Evolutionary conservation across 2,329 filamentous ascomycete genomes (phyloP).

Genomic region (Phyllosticta capitalensis): DNA sequence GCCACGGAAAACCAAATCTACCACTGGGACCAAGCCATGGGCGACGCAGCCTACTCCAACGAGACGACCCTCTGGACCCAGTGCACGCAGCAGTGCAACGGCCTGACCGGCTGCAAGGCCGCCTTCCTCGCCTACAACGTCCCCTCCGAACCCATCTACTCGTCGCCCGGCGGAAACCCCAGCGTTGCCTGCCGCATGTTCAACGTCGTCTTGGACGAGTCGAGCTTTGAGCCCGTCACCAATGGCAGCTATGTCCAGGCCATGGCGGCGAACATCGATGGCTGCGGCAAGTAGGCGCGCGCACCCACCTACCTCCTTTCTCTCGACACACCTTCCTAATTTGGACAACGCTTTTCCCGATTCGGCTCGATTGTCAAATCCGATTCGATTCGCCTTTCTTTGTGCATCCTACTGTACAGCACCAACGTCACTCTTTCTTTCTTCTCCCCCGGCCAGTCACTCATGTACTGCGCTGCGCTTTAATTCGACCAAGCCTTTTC

Average conservation of each 20-base stretch:
- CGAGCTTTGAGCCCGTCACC: not conserved
- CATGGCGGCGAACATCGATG: slow-evolving; percentile 1
- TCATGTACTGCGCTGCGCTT: too few species aligned
- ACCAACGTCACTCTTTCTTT: too few species aligned
- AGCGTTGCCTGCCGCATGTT: slow-evolving; percentile 7
- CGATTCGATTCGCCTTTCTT: too few species aligned
- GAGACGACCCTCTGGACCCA: slow-evolving; percentile 1
- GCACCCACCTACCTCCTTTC: too few species aligned
- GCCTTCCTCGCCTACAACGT: slow-evolving; percentile 9
- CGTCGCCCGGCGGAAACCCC: not conserved
- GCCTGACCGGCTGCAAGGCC: not conserved
- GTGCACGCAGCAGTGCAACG: slow-evolving; percentile 10
- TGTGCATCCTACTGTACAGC: too few species aligned
- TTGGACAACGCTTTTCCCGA: too few species aligned
- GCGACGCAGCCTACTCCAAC: slow-evolving; percentile 6
- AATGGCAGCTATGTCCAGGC: not conserved
- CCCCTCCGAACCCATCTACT: not conserved
- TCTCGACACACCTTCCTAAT: too few species aligned
- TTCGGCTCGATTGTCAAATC: too few species aligned
- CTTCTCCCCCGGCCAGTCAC: too few species aligned
- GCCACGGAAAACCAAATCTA: not conserved
- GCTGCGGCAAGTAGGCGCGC: not conserved
- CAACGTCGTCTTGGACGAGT: not conserved
- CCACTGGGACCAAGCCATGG: slow-evolving; percentile 3
- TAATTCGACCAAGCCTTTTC: too few species aligned